These are phyloP conservation scores for Aspergillus wentii DNA, from an alignment of 495 filamentous ascomycete species.

Conservation along the genomic window DNA sequence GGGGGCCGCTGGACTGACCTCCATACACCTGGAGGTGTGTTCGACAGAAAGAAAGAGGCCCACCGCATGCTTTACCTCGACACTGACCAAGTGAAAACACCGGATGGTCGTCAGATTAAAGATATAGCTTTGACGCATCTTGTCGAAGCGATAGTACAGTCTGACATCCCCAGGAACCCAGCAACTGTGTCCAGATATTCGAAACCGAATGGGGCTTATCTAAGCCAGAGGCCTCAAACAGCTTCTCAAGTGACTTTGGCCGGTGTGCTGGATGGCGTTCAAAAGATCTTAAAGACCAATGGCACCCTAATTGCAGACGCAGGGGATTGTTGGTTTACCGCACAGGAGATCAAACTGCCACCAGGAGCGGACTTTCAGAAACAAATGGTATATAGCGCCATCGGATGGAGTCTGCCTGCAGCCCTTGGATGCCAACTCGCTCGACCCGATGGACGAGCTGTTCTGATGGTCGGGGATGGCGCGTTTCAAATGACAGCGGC, in stretches of 20 bases:
- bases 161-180: no score
- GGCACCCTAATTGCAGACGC: conserved; percentile 5
- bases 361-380: conserved; percentile 6
- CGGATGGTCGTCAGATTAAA: no score
- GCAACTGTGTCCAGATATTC: no score
- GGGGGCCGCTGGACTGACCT: no score
- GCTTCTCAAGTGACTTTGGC: not conserved
- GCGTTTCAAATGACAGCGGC: conserved; percentile 68
- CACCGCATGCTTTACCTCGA: no score
- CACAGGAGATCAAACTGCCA: conserved; percentile 3
- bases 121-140: no score
- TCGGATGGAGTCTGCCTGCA: conserved; percentile 13
- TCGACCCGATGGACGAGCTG: conserved; percentile 27
- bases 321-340: conserved; percentile 11
- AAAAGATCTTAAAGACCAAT: not conserved
- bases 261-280: not conserved
- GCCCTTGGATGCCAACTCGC: conserved; percentile 18
- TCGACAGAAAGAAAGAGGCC: no score
- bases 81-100: no score
- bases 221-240: no score
- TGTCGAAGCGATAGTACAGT: no score
- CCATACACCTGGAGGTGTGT: no score
- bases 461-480: conserved; percentile 71
- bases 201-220: no score
- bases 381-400: conserved; percentile 10